Conservation (phyloP, 2,329 filamentous ascomycete genomes). For the Paecilomyces niveus region DNA sequence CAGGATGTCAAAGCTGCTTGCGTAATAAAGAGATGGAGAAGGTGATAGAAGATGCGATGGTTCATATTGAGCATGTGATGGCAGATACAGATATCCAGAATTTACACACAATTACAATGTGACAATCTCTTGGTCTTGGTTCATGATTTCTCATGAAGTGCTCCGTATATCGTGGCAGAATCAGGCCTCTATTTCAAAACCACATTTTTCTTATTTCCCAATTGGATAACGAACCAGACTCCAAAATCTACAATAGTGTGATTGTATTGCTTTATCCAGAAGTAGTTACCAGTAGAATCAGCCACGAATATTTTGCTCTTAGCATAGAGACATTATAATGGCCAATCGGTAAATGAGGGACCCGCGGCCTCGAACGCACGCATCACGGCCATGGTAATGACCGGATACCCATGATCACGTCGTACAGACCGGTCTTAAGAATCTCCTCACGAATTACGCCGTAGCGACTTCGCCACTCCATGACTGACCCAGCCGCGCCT, state of each 20-base stretch:
- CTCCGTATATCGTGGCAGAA: too few relatives aligned
- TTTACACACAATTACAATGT: too few relatives aligned
- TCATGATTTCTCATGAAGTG: too few relatives aligned
- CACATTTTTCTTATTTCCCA: too few relatives aligned
- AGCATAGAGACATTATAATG: not conserved
- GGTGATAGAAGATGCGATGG: conserved; percentile 8
- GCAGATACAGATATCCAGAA: not conserved
- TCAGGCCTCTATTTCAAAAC: too few relatives aligned
- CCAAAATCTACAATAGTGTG: too few relatives aligned
- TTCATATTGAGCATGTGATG: not conserved
- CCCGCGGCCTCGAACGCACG: conserved; percentile 35
- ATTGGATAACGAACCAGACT: too few relatives aligned
- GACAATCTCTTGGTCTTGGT: too few relatives aligned
- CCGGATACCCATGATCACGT: conserved; percentile 53
- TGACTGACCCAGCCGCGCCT: conserved; percentile 44
- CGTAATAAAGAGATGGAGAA: conserved; percentile 1
- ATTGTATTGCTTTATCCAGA: too few relatives aligned
- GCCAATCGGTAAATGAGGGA: conserved; percentile 6
- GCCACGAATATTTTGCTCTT: too few relatives aligned
- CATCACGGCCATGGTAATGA: conserved; percentile 46
- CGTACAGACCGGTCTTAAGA: conserved; percentile 50
- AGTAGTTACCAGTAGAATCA: too few relatives aligned
- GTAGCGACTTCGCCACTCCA: conserved; percentile 40
- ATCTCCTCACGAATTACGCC: conserved; percentile 51
- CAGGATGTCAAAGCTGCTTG: conserved; percentile 1